Evolutionary conservation across 2,329 filamentous ascomycete genomes (phyloP), one percentile per base, ranked within the genome.

Genomic region (Clarireedia sp.): DNA sequence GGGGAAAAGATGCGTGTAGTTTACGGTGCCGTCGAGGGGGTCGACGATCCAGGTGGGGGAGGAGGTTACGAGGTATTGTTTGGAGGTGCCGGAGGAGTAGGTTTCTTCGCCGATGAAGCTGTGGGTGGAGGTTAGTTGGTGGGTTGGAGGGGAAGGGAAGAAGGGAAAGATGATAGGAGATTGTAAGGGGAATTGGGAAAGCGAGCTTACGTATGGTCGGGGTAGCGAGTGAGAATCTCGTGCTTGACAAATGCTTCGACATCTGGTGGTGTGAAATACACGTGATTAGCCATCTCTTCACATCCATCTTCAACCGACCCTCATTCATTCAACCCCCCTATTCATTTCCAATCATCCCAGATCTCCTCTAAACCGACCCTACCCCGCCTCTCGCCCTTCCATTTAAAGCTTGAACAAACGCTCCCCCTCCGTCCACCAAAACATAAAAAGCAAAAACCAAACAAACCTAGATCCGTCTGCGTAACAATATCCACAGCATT

Each of bases 91-190:
- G 64, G 83, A 82, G 44, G 83, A 85, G 68, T 90, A 90, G 0
- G 81, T 81, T 68, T 91, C 87, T 70, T 91, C 87, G 59, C 87
- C 87, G 38, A 90, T 76, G 68, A 91, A 91, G 48, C 84, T 87
- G 59, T 49, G 54, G 2, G 33, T 17, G 44, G 17, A 36, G 41
- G 46, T 24, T 36, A 38, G 51, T 43, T 43, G 8, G 12, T 43
- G 8, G 17, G 7, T 19, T 17, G 3, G 7, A 17, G 19, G 16
- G n/a, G 14, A 19, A n/a, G 14, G 16, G 19, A n/a, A 17, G 40
- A 14, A 14, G 17, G 29, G 59, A 14, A 59, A 29, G 17, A 17
- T 10, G 40, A 36, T 45, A 26, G 8, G 24, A 7, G 24, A 7
- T 7, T 26, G 8, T 7, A 26, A 26, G 24, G 23, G n/a, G 7